phyloP scores from a whole-genome alignment of 192 early-diverging fungal genomes.

The Mortierella hygrophila region DNA sequence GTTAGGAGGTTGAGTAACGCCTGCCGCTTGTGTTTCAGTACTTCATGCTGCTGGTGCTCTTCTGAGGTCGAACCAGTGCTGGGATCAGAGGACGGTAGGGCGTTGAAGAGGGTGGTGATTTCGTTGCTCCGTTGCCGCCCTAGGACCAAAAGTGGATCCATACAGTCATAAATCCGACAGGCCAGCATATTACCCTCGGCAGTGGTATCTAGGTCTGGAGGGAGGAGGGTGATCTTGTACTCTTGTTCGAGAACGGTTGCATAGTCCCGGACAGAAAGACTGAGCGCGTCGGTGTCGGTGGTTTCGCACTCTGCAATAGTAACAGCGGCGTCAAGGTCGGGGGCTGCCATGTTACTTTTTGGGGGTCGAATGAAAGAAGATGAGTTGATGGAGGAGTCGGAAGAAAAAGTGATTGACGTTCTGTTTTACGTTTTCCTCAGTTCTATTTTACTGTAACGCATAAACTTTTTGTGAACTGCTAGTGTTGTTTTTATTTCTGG shows the following conservation, averaged over 20 bases:
- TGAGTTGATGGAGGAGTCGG: background rate
- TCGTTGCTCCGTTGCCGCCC: conserved; percentile 8
- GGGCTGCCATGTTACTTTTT: background rate
- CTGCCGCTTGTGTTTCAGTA: background rate
- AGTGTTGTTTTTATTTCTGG: background rate
- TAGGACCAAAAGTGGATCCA: conserved; percentile 2
- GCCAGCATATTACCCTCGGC: conserved; percentile 10
- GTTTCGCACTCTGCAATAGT: background rate
- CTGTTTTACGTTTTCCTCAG: no score
- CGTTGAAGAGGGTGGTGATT: conserved; percentile 1
- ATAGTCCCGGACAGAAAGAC: conserved; percentile 4
- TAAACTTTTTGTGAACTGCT: no score
- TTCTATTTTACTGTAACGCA: no score
- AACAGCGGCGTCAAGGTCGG: no score
- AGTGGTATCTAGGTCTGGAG: conserved; percentile 7
- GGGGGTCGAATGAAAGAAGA: background rate
- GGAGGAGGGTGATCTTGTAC: background rate
- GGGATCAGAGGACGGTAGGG: background rate
- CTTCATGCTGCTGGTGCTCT: background rate
- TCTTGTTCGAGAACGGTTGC: background rate
- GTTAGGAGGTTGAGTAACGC: background rate
- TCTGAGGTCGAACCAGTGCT: background rate
- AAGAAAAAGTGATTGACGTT: background rate
- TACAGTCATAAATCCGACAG: conserved; percentile 1
- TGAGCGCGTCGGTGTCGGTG: background rate